These are phyloP conservation scores for Kodamaea nitidulidarum DNA, from an alignment of 805 yeast species.

Conservation along the genomic window DNA sequence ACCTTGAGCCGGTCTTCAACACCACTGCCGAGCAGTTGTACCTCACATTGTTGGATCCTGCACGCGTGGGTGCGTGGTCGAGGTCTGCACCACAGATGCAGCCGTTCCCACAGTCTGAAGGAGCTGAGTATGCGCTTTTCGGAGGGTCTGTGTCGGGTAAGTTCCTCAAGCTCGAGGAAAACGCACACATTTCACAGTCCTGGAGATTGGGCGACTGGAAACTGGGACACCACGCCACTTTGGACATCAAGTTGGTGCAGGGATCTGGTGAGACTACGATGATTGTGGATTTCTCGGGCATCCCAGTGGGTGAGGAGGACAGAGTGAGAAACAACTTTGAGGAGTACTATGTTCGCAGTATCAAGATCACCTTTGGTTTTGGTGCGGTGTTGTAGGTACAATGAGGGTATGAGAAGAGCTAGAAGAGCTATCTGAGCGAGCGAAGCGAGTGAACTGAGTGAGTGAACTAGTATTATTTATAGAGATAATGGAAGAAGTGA, in stretches of 20 bases:
- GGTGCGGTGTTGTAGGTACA: conserved; percentile 67
- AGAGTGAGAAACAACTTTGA: conserved; percentile 79
- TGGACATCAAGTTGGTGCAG: conserved; percentile 64
- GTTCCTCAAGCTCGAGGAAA: conserved; percentile 54
- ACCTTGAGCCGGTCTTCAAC: conserved; percentile 74
- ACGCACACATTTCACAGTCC: conserved; percentile 58
- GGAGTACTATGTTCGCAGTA: conserved; percentile 83
- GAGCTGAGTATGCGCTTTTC: conserved; percentile 65
- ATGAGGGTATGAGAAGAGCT: too few species aligned
- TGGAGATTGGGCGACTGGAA: conserved; percentile 95
- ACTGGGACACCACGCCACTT: conserved; percentile 69
- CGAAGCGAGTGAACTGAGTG: too few species aligned
- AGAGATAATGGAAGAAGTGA: too few species aligned
- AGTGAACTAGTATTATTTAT: too few species aligned
- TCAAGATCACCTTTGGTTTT: conserved; percentile 89
- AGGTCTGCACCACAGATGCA: conserved; percentile 64
- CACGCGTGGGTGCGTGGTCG: conserved; percentile 86
- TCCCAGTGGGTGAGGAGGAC: conserved; percentile 95
- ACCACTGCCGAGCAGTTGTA: conserved; percentile 86
- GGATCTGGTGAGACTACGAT: conserved; percentile 82
- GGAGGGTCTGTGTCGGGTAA: conserved; percentile 85
- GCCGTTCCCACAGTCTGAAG: conserved; percentile 46
- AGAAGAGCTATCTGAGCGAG: too few species aligned
- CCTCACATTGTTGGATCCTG: conserved; percentile 69
- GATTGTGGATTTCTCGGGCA: conserved; percentile 76